Conservation (phyloP, 805 yeast species). For the Candida loeiensis region DNA sequence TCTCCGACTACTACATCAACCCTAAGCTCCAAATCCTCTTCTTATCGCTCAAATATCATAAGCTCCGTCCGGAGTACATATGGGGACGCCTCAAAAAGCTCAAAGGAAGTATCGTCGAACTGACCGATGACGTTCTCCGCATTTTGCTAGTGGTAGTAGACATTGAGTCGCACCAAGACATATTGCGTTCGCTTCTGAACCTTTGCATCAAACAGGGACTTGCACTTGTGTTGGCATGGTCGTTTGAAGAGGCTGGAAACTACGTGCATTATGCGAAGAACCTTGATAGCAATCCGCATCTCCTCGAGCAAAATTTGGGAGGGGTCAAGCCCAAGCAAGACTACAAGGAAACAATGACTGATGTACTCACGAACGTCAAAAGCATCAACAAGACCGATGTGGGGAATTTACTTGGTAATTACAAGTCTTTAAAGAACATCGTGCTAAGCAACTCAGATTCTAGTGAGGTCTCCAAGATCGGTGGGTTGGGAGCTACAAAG, state of each 20-base stretch:
- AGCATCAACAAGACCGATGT: constrained; percentile 55
- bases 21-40: constrained; percentile 56
- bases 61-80: constrained; percentile 72
- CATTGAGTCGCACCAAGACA: constrained; percentile 53
- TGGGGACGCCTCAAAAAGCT: constrained; percentile 49
- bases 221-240: constrained; percentile 50
- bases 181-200: constrained; percentile 44
- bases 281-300: constrained; percentile 32
- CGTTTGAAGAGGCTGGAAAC: constrained; percentile 47
- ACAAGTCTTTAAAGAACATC: constrained; percentile 40
- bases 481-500: constrained; percentile 50
- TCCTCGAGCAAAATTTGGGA: constrained; percentile 30
- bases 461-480: constrained; percentile 26
- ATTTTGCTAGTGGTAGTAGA: constrained; percentile 63
- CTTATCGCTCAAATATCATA: constrained; percentile 67
- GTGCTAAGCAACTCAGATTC: constrained; percentile 28
- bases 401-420: constrained; percentile 47
- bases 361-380: constrained; percentile 43
- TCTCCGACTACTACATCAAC: constrained; percentile 60
- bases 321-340: constrained; percentile 40
- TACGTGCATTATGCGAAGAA: constrained; percentile 38
- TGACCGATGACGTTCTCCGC: constrained; percentile 44
- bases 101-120: constrained; percentile 30
- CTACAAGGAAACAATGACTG: constrained; percentile 43
- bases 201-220: constrained; percentile 49